Conservation (phyloP, 192 early-diverging fungal species). For the Irineochytrium annulatum region DNA sequence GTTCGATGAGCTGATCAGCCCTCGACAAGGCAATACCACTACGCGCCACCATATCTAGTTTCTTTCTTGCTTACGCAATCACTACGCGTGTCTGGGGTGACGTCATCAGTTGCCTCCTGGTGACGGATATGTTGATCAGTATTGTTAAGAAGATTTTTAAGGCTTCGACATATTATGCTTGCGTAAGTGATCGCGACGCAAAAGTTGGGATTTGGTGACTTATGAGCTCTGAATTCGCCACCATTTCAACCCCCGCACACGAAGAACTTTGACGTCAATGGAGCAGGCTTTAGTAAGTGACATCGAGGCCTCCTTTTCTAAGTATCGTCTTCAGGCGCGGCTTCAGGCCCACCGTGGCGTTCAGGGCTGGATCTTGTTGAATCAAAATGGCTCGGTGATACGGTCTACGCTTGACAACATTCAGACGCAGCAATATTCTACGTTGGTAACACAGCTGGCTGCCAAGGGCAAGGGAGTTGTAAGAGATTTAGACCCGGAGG, state of each 20-base stretch:
- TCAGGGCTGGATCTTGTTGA: constrained; percentile 48
- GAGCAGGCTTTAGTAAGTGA: constrained; percentile 17
- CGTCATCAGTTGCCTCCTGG: neutral
- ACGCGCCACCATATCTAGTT: no score
- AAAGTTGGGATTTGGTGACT: neutral
- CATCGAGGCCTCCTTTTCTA: constrained; percentile 17
- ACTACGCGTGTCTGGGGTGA: neutral
- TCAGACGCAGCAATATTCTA: constrained; percentile 57
- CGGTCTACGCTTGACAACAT: constrained; percentile 56
- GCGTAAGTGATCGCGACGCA: neutral
- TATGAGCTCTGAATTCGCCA: no score
- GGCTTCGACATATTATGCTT: neutral
- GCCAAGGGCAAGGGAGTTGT: constrained; percentile 45
- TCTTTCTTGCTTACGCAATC: neutral
- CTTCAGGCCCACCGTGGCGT: neutral
- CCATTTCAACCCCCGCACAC: no score
- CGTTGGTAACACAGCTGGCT: constrained; percentile 49
- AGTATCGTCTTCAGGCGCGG: neutral
- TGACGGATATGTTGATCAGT: neutral
- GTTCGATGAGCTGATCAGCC: no score
- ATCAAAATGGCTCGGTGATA: constrained; percentile 51
- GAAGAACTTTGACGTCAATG: constrained; percentile 1
- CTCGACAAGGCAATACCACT: no score
- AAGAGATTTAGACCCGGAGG: constrained; percentile 49
- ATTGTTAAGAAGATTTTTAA: no score